Conservation (phyloP, 176 grass and related monocot species). For the Ampelocalamus luodianensis region DNA sequence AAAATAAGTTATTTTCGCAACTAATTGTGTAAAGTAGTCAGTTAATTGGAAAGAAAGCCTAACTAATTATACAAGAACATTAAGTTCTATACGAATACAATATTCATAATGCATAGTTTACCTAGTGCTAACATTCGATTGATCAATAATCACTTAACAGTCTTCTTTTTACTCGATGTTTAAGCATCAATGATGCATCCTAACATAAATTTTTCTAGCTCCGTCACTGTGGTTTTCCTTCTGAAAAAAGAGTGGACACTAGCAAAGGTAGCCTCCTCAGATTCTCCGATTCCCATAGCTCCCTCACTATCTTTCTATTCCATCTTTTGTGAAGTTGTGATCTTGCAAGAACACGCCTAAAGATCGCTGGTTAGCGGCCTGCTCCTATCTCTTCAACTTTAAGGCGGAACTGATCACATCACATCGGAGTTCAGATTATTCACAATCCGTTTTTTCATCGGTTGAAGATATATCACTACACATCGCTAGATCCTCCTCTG, state of each 20-base stretch:
- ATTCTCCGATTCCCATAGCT: background rate
- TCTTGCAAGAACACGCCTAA: background rate
- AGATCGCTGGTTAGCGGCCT: background rate
- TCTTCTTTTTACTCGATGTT: too few relatives aligned
- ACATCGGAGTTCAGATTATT: slow-evolving; percentile 1
- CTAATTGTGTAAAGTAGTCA: too few relatives aligned
- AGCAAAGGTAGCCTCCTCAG: background rate
- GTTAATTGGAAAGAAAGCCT: too few relatives aligned
- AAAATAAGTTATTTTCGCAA: too few relatives aligned
- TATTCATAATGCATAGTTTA: too few relatives aligned
- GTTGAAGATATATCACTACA: background rate
- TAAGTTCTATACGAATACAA: too few relatives aligned
- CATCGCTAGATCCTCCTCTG: background rate
- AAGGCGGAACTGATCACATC: background rate
- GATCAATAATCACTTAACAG: too few relatives aligned
- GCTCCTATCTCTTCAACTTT: background rate
- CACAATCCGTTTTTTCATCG: background rate
- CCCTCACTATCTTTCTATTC: too few relatives aligned
- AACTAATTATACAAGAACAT: too few relatives aligned
- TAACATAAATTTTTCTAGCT: too few relatives aligned
- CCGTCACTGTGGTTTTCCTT: background rate
- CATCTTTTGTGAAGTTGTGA: background rate
- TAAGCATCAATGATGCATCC: too few relatives aligned
- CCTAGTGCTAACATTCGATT: too few relatives aligned
- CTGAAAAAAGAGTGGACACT: background rate